Evolutionary conservation across 352 stramenopile genomes (phyloP).

Genomic region (Thraustotheca clavata): DNA sequence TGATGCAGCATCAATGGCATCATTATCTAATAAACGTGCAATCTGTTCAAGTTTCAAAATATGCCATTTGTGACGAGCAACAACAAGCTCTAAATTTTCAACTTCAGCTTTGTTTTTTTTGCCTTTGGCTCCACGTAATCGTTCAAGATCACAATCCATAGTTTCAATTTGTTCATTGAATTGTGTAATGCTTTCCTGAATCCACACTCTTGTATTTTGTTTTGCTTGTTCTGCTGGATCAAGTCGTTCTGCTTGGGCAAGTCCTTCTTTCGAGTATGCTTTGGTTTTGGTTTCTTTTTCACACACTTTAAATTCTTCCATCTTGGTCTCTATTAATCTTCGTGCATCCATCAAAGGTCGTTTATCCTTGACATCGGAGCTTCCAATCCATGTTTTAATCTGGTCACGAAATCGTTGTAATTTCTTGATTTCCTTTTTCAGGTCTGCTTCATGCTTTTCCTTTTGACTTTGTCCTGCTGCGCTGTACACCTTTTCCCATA

Average conservation of each 20-base stretch:
- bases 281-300: slow-evolving; percentile 99
- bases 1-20: slow-evolving; percentile 84
- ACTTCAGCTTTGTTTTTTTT: slow-evolving; percentile 94
- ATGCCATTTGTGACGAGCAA: slow-evolving; percentile 94
- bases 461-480: slow-evolving; percentile 96
- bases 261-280: slow-evolving; percentile 97
- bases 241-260: slow-evolving; percentile 90
- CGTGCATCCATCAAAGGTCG: slow-evolving; percentile 70
- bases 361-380: slow-evolving; percentile 98
- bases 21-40: slow-evolving; percentile 96
- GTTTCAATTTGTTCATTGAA: slow-evolving; percentile 87
- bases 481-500: slow-evolving; percentile 98
- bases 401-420: slow-evolving; percentile 97
- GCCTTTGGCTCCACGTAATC: slow-evolving; percentile 78
- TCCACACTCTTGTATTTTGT: slow-evolving; percentile 75
- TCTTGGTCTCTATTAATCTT: slow-evolving; percentile 97
- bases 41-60: slow-evolving; percentile 98
- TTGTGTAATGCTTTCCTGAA: slow-evolving; percentile 68
- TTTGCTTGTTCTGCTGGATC: slow-evolving; percentile 81
- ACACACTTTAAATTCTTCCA: slow-evolving; percentile 99
- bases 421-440: slow-evolving; percentile 99
- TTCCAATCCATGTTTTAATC: slow-evolving; percentile 98
- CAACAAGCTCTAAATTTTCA: slow-evolving; percentile 83
- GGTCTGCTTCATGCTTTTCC: slow-evolving; percentile 98
- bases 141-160: slow-evolving; percentile 74